Base-by-base conservation (phyloP, 2,329 filamentous ascomycete species). In the Colletotrichum sp. region DNA sequence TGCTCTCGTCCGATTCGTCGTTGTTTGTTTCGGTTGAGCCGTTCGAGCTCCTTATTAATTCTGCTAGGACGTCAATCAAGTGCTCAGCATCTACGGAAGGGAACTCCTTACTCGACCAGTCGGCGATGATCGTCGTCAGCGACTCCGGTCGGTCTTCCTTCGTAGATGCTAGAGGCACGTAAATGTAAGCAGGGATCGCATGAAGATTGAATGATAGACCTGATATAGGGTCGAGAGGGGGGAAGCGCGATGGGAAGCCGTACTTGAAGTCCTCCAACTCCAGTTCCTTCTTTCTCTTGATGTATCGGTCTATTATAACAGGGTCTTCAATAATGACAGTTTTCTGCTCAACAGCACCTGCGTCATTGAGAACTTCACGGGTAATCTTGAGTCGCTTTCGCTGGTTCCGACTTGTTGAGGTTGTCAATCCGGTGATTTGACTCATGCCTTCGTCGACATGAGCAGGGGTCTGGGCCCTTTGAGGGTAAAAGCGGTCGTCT, bases 21-120 rank as follows among this genome's bases (percentile, higher is more conserved):
- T 78, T 98, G 96, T 79, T 95, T 95, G 87, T 98, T 99, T 81
- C 96, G 94, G 82, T 97, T 91, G 36, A 99, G 91, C 78, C 97
- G 94, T 68, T 92, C 92, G 70, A 98, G 91, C 84, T 98, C 96
- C 79, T 91, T 90, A 80, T 93, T 89, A 77, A 96, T 88, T 74
- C 93, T 94, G 79, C 69, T 69, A 65, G 30, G 61, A 70, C 77
- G 79, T 83, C 78, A 83, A 78, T 77, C 69, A 78, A 63, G 61
- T 72, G 57, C 61, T 39, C n/a, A 63, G 67, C 71, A 63, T 69
- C 68, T 69, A 76, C 74, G 22, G 27, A 70, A 75, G 71, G 48
- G 36, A 48, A 72, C 60, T 69, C 55, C 52, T 34, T 73, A 78
- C 77, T 78, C 77, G 77, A 71, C 72, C 72, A 78, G 70, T 15